Conservation (phyloP, 2,329 filamentous ascomycete species). For the Coleophoma cylindrospora region DNA sequence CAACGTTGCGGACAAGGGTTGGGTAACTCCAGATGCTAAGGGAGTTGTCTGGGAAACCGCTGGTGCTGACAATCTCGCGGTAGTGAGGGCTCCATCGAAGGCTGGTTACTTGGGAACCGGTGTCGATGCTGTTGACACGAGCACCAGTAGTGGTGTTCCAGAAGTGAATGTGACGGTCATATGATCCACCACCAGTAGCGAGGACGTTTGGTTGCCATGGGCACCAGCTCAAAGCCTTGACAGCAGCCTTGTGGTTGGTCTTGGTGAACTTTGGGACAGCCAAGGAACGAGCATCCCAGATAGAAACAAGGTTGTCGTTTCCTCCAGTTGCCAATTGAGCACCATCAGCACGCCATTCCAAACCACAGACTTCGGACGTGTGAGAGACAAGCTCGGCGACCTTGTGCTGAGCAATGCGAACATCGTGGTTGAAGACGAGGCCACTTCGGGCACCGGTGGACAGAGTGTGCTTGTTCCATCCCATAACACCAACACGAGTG, state of each 20-base stretch:
- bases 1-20: conserved; percentile 91
- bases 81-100: conserved; percentile 95
- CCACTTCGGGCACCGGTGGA: conserved; percentile 93
- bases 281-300: conserved; percentile 95
- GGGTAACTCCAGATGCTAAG: conserved; percentile 99
- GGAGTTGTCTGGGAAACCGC: conserved; percentile 98
- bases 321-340: conserved; percentile 95
- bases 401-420: conserved; percentile 97
- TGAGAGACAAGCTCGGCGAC: conserved; percentile 94
- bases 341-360: conserved; percentile 96
- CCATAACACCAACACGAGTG: conserved; percentile 94
- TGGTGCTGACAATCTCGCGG: conserved; percentile 96
- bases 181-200: conserved; percentile 91
- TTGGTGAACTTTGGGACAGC: conserved; percentile 97
- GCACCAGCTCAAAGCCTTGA: conserved; percentile 98
- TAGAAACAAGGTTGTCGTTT: conserved; percentile 98
- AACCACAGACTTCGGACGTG: conserved; percentile 94
- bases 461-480: conserved; percentile 97
- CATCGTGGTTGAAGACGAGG: conserved; percentile 97
- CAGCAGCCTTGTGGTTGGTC: conserved; percentile 98
- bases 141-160: conserved; percentile 99
- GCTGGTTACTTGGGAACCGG: conserved; percentile 93
- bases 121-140: conserved; percentile 98
- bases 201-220: conserved; percentile 98
- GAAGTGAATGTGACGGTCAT: conserved; percentile 98